Evolutionary conservation across 108 stramenopile genomes (phyloP).

Genomic region (Cyclostephanos tholiformis): DNA sequence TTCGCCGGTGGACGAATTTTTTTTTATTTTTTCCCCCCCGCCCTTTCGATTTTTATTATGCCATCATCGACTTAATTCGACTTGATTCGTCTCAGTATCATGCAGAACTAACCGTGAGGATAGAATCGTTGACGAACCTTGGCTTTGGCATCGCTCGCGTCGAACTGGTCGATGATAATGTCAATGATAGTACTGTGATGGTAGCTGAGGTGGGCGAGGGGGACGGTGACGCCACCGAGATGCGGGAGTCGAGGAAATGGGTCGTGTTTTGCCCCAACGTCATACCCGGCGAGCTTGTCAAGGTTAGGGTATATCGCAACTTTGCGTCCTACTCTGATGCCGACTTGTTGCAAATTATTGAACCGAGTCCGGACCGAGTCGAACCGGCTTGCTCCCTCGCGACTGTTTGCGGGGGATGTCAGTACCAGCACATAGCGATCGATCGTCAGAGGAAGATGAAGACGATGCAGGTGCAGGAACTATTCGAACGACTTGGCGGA

Average conservation of each 20-base stretch:
- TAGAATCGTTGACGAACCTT: constrained; percentile 80
- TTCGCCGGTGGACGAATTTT: not conserved
- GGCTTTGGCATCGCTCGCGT: constrained; percentile 77
- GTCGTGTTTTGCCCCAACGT: constrained; percentile 92
- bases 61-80: not conserved
- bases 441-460: constrained; percentile 93
- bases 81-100: constrained; percentile 46
- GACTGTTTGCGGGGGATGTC: constrained; percentile 93
- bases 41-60: not conserved
- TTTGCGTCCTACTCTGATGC: constrained; percentile 87
- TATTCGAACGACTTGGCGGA: constrained; percentile 70
- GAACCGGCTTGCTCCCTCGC: constrained; percentile 84
- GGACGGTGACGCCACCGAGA: constrained; percentile 1
- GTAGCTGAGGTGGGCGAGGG: not conserved
- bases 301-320: constrained; percentile 85
- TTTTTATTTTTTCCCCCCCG: no score
- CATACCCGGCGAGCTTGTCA: constrained; percentile 88
- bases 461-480: constrained; percentile 84
- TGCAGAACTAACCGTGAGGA: constrained; percentile 42
- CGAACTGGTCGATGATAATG: constrained; percentile 26
- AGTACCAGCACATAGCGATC: constrained; percentile 94
- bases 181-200: not conserved
- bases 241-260: constrained; percentile 58
- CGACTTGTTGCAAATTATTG: constrained; percentile 80
- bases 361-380: constrained; percentile 78